These are phyloP conservation scores for Salix suchowensis DNA, from an alignment of 345 rosid genomes.

Conservation along the genomic window DNA sequence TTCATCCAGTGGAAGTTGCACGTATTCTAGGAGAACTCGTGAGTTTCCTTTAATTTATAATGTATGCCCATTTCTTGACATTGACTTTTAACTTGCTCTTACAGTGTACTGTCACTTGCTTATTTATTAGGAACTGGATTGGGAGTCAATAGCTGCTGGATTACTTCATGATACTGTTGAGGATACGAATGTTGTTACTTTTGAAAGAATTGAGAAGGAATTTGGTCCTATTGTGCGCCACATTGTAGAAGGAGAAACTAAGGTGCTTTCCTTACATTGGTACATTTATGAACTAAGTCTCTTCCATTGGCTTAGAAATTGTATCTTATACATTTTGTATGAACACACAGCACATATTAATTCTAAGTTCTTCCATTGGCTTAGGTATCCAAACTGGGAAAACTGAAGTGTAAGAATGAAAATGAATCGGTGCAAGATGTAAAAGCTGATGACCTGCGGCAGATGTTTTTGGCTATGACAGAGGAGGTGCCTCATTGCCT, in stretches of 20 bases:
- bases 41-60: constrained; percentile 30
- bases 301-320: not conserved
- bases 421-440: constrained; percentile 80
- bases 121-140: constrained; percentile 76
- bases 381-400: constrained; percentile 95
- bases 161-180: constrained; percentile 96
- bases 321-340: not conserved
- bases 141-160: constrained; percentile 98
- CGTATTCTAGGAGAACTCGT: constrained; percentile 96
- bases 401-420: constrained; percentile 76
- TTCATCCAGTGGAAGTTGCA: constrained; percentile 99
- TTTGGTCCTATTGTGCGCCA: constrained; percentile 84
- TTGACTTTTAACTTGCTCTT: constrained; percentile 12
- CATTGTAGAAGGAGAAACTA: constrained; percentile 99
- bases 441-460: constrained; percentile 96
- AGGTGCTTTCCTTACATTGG: constrained; percentile 47
- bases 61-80: constrained; percentile 5
- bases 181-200: constrained; percentile 87
- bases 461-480: constrained; percentile 98
- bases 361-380: constrained; percentile 3
- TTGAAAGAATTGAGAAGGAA: constrained; percentile 86
- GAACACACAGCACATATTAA: constrained; percentile 1
- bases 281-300: constrained; percentile 4
- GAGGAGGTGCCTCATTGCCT: constrained; percentile 58
- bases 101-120: constrained; percentile 16